A percentile compares a stretch with the other conserved stretches of the same genome.
These are phyloP conservation scores for Quercus robur DNA, from an alignment of 306 rosid genomes.

Conservation along the genomic window DNA sequence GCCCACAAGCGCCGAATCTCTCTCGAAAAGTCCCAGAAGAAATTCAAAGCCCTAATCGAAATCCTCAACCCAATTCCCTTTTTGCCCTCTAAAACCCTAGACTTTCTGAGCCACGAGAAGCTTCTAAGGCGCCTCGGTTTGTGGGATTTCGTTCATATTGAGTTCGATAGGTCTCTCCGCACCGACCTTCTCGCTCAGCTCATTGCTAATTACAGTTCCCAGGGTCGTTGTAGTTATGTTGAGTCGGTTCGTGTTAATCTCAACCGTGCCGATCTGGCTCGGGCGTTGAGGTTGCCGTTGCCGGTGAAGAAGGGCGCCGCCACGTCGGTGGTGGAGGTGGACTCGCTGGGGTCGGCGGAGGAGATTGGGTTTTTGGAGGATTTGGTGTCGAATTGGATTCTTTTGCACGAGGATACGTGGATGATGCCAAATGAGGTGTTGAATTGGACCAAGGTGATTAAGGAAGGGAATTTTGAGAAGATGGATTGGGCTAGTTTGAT, in stretches of 20 bases:
- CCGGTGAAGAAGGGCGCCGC: slow-evolving; percentile 43
- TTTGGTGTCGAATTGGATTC: slow-evolving; percentile 68
- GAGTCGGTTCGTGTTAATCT: slow-evolving; percentile 37
- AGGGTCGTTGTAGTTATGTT: slow-evolving; percentile 43
- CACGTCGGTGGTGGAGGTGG: slow-evolving; percentile 22
- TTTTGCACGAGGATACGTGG: slow-evolving; percentile 71
- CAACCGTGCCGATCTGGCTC: slow-evolving; percentile 67
- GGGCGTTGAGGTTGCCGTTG: slow-evolving; percentile 74
- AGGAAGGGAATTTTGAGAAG: slow-evolving; percentile 59
- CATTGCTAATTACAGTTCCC: slow-evolving; percentile 41
- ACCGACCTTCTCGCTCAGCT: slow-evolving; percentile 61
- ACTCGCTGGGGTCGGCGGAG: slow-evolving; percentile 23
- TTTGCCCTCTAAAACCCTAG: slow-evolving; percentile 48
- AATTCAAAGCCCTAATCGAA: slow-evolving; percentile 42
- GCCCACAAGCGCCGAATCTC: slow-evolving; percentile 28
- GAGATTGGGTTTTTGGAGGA: slow-evolving; percentile 56
- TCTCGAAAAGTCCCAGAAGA: slow-evolving; percentile 41
- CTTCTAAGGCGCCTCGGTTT: slow-evolving; percentile 70
- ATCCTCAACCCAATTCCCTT: slow-evolving; percentile 76
- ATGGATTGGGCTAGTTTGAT: slow-evolving; percentile 78
- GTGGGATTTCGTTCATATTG: slow-evolving; percentile 75
- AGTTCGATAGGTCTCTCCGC: slow-evolving; percentile 55
- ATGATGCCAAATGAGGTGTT: slow-evolving; percentile 57
- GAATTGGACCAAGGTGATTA: slow-evolving; percentile 34
- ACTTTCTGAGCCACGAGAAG: slow-evolving; percentile 53